phyloP scores from a whole-genome alignment of 495 filamentous ascomycete genomes.

The Xylaria bambusicola region DNA sequence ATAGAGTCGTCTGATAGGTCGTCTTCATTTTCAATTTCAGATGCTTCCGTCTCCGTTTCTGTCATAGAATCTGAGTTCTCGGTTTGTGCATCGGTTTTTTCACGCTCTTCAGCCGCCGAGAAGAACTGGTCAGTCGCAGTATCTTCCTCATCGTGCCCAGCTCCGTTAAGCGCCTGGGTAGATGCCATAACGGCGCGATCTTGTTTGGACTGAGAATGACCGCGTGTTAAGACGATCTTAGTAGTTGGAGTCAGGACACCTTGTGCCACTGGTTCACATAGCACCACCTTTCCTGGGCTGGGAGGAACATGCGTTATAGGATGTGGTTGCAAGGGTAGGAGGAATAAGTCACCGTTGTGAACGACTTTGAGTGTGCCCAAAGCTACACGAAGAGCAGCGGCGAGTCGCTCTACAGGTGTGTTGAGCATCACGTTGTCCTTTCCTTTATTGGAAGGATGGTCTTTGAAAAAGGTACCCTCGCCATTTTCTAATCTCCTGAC shows the following conservation, averaged over 20 bases:
- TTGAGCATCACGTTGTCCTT: constrained; percentile 34
- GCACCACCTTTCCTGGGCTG: constrained; percentile 76
- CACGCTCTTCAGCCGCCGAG: constrained; percentile 78
- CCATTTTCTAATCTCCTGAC: constrained; percentile 56
- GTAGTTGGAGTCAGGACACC: constrained; percentile 71
- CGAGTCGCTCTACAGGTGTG: constrained; percentile 65
- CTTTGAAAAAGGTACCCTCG: constrained; percentile 57
- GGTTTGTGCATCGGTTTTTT: constrained; percentile 41
- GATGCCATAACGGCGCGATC: constrained; percentile 30
- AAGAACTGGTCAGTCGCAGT: constrained; percentile 87
- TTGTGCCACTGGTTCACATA: constrained; percentile 80
- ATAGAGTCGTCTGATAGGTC: constrained; percentile 74
- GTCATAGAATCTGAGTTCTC: constrained; percentile 48
- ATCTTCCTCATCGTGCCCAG: constrained; percentile 71
- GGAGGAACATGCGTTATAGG: constrained; percentile 83
- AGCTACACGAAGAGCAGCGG: constrained; percentile 75
- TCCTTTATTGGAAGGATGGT: constrained; percentile 40
- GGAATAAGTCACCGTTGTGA: constrained; percentile 81
- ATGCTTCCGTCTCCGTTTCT: constrained; percentile 61
- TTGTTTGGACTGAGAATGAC: constrained; percentile 51
- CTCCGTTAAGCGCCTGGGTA: constrained; percentile 55
- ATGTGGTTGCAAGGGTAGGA: constrained; percentile 80
- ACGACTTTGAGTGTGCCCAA: constrained; percentile 70
- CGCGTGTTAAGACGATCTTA: constrained; percentile 66
- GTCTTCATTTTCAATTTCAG: constrained; percentile 62